Percentiles rank a stretch among this genome's conserved stretches.
phyloP scores from a whole-genome alignment of 495 filamentous ascomycete genomes.

The Talaromyces wortmannii region DNA sequence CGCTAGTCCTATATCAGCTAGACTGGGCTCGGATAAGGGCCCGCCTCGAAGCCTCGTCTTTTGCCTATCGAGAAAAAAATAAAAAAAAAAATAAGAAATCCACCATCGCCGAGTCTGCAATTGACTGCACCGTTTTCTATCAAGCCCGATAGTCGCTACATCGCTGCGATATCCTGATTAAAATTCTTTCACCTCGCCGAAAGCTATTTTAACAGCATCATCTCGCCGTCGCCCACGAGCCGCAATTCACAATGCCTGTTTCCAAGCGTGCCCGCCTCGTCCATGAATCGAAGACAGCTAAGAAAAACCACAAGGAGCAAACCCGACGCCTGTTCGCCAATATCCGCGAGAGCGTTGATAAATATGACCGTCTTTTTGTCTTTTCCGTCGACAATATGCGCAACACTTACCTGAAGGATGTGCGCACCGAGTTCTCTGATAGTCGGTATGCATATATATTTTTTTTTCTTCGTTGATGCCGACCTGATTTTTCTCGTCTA shows the following conservation, averaged over 20 bases:
- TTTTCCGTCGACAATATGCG: slow-evolving; percentile 97
- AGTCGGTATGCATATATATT: slow-evolving; percentile 57
- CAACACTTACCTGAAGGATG: slow-evolving; percentile 92
- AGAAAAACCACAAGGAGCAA: slow-evolving; percentile 85
- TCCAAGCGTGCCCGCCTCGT: slow-evolving; percentile 88
- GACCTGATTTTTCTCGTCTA: slow-evolving; percentile 16
- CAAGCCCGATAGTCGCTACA: too few relatives aligned
- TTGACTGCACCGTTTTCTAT: too few relatives aligned
- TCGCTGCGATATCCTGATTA: too few relatives aligned
- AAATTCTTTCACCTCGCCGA: too few relatives aligned
- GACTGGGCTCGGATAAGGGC: neutral
- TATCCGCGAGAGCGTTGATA: slow-evolving; percentile 76
- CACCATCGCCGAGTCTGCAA: neutral
- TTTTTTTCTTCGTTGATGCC: neutral
- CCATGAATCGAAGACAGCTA: slow-evolving; percentile 80
- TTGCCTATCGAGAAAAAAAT: neutral
- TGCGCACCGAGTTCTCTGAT: slow-evolving; percentile 75
- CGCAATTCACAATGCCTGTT: slow-evolving; percentile 74
- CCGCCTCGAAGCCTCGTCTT: neutral
- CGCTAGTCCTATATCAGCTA: neutral
- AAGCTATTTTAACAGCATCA: neutral
- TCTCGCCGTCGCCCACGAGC: neutral
- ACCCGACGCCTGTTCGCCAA: slow-evolving; percentile 81
- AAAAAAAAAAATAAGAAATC: neutral
- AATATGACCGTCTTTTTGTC: slow-evolving; percentile 87